A percentile compares a stretch with the other conserved stretches of the same genome.
Conservation (phyloP, 768 basidiomycete species). For the Amyloporia xantha region DNA sequence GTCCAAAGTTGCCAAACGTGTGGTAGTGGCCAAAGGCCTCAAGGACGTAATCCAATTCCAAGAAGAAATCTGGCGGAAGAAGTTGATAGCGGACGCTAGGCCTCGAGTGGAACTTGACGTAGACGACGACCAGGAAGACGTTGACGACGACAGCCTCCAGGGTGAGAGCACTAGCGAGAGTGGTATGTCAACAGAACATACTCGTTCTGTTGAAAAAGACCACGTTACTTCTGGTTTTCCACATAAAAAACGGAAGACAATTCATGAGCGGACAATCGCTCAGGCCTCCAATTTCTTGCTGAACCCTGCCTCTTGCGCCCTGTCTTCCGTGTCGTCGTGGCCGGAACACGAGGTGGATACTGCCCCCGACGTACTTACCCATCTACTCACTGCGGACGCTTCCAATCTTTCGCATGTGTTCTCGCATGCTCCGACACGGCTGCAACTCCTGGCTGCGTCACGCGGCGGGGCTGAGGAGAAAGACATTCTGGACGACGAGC, state of each 20-base stretch:
- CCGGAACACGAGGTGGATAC: not conserved
- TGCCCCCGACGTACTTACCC: constrained; percentile 35
- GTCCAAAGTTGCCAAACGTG: constrained; percentile 56
- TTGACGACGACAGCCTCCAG: constrained; percentile 6
- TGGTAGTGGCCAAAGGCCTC: constrained; percentile 57
- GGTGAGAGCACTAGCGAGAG: constrained; percentile 1
- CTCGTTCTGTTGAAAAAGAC: not conserved
- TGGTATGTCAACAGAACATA: constrained; percentile 2
- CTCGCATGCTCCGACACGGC: constrained; percentile 45
- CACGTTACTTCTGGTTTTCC: constrained; percentile 8
- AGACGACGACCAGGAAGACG: constrained; percentile 21
- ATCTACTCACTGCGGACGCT: constrained; percentile 45
- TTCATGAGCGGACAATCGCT: constrained; percentile 27
- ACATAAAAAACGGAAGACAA: constrained; percentile 26
- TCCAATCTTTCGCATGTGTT: constrained; percentile 23
- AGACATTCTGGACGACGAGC: constrained; percentile 59
- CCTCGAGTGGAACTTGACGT: constrained; percentile 34
- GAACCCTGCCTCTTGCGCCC: constrained; percentile 40
- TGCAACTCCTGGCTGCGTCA: constrained; percentile 52
- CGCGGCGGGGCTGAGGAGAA: constrained; percentile 50
- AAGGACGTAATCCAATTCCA: constrained; percentile 67
- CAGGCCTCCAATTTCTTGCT: constrained; percentile 52
- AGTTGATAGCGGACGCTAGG: constrained; percentile 28
- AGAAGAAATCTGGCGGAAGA: constrained; percentile 50
- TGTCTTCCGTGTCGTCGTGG: not conserved